Evolutionary conservation across 2,329 filamentous ascomycete genomes (phyloP), one percentile per base, ranked within the genome.

Genomic region (Fusarium tuaranense): DNA sequence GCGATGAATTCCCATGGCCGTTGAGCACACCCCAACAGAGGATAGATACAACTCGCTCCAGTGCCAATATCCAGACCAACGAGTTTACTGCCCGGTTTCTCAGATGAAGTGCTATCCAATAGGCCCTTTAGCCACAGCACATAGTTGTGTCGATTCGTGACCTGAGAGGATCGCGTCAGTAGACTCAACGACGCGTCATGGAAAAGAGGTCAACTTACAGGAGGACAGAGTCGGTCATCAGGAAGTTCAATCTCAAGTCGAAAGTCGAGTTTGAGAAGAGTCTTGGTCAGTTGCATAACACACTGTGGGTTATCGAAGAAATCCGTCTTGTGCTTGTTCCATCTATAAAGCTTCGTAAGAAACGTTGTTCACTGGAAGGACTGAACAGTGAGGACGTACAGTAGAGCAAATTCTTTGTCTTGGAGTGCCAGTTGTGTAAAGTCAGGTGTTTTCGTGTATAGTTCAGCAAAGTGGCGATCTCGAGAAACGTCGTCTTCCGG

Each of bases 11-110:
- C 87, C 95, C 95, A 98, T 5, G 89, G 87, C 1, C 94, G 88
- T 69, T 93, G 89, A 0, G 87, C 82, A 76, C 93, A 94, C 22
- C 92, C 94, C 1, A 99, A 87, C 2, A 98, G 88, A 3, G 95
- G 93, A 80, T 98, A 99, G 77, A 99, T 97, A 77, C 93, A 93
- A 76, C 94, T 97, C 18, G 96, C 94, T 2, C 97, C 97, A 1
- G 95, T 97, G 46, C 97, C 97, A 71, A 98, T 92, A 76, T 98
- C 95, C 3, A 98, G 84, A 0, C 96, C 95, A 0, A 88, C 81
- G 3, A 95, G 86, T 48, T 87, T 83, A n/a, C 89, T 84, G 1
- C 80, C 80, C 3, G 81, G 79, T 4, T 81, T 78, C 3, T 88
- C 83, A 74, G 90, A 92, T 0, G 85, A 85, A 0, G 92, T 93